Conservation (phyloP, 306 rosid species). For the Lathyrus oleraceus region DNA sequence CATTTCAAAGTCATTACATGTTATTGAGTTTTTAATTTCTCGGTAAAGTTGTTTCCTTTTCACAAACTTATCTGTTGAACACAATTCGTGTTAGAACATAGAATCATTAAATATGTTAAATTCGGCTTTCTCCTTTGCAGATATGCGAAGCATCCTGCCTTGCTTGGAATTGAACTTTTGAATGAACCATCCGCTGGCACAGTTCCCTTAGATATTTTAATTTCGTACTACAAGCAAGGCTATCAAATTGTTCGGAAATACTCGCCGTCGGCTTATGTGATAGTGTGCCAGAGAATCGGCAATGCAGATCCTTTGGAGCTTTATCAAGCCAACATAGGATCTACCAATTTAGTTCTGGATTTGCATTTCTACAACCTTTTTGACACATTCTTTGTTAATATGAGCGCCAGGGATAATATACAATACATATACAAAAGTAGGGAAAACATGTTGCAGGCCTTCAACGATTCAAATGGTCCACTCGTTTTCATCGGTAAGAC, state of each 20-base stretch:
- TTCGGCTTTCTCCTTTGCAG: slow-evolving; percentile 49
- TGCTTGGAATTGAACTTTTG: slow-evolving; percentile 88
- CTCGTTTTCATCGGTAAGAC: slow-evolving; percentile 67
- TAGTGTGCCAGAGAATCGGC: slow-evolving; percentile 91
- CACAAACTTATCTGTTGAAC: slow-evolving; percentile 3
- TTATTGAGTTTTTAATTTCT: slow-evolving; percentile 77
- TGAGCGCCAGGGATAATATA: slow-evolving; percentile 69
- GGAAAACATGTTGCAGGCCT: slow-evolving; percentile 65
- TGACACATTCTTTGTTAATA: slow-evolving; percentile 64
- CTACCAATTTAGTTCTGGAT: slow-evolving; percentile 44
- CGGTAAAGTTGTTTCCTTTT: slow-evolving; percentile 47
- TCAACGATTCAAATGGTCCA: slow-evolving; percentile 71
- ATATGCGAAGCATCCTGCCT: slow-evolving; percentile 66
- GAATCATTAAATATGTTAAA: background rate
- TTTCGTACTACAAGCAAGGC: slow-evolving; percentile 77
- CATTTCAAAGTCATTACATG: slow-evolving; percentile 67
- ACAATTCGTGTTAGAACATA: background rate
- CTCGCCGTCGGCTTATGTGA: slow-evolving; percentile 72
- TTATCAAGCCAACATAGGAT: slow-evolving; percentile 61
- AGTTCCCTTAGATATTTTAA: slow-evolving; percentile 66
- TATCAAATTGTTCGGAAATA: slow-evolving; percentile 73
- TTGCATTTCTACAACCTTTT: slow-evolving; percentile 69
- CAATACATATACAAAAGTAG: slow-evolving; percentile 71
- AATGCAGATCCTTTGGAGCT: slow-evolving; percentile 87
- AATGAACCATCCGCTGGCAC: slow-evolving; percentile 78